These are phyloP conservation scores for Bocquillonia castaneifolia DNA, from an alignment of 441 rosid genomes.

Conservation along the genomic window DNA sequence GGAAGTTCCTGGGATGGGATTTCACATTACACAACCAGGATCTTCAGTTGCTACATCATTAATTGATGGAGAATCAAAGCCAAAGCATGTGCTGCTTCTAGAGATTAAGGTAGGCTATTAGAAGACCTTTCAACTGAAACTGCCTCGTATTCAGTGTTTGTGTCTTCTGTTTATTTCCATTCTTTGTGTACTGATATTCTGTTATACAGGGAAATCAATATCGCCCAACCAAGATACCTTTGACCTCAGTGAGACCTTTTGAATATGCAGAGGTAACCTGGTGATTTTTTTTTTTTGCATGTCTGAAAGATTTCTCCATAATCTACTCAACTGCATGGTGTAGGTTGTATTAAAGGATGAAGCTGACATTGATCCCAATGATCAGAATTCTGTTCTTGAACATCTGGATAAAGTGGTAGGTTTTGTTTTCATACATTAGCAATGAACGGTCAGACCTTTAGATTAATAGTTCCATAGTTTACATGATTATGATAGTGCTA, in stretches of 20 bases:
- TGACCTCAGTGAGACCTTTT: conserved; percentile 92
- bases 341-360: conserved; percentile 87
- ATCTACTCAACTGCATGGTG: conserved; percentile 32
- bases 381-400: conserved; percentile 86
- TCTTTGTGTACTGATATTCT: conserved; percentile 24
- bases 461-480: conserved; percentile 16
- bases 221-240: conserved; percentile 95
- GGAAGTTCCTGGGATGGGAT: conserved; percentile 99
- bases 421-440: conserved; percentile 20
- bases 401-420: conserved; percentile 90
- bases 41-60: conserved; percentile 96
- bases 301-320: conserved; percentile 16
- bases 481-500: conserved; percentile 2
- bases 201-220: conserved; percentile 77
- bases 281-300: conserved; percentile 10
- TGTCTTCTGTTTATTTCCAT: conserved; percentile 13
- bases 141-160: not conserved
- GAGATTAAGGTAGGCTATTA: conserved; percentile 73
- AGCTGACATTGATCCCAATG: conserved; percentile 82
- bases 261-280: conserved; percentile 78
- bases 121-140: conserved; percentile 18
- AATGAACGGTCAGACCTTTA: conserved; percentile 14
- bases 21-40: conserved; percentile 96
- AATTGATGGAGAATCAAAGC: conserved; percentile 97
- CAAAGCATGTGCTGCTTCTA: conserved; percentile 90